Conservation (phyloP, 2,329 filamentous ascomycete genomes). For the Xenoacremonium recifei region DNA sequence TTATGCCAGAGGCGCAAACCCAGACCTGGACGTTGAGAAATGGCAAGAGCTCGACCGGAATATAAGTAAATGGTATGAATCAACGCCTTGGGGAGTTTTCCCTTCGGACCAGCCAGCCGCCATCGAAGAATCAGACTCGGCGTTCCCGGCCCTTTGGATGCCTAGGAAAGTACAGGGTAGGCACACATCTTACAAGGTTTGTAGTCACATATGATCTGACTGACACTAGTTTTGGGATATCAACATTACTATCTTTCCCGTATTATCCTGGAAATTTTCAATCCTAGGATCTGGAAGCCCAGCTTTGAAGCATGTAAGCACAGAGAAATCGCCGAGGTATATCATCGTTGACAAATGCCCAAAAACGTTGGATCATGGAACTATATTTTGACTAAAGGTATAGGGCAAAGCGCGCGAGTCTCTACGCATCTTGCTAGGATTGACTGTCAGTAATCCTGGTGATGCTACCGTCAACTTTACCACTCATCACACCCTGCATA, state of each 20-base stretch:
- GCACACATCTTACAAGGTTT: slow-evolving; percentile 1
- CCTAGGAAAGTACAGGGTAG: slow-evolving; percentile 13
- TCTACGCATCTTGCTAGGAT: slow-evolving; percentile 22
- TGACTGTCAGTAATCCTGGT: slow-evolving; percentile 25
- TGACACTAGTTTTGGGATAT: slow-evolving; percentile 31
- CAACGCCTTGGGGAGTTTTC: slow-evolving; percentile 15
- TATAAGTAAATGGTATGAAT: slow-evolving; percentile 20
- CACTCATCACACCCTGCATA: slow-evolving; percentile 24
- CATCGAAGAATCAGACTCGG: slow-evolving; percentile 2
- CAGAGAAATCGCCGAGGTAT: slow-evolving; percentile 18
- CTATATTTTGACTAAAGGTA: too few relatives aligned
- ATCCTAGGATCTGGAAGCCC: slow-evolving; percentile 29
- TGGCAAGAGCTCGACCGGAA: slow-evolving; percentile 22
- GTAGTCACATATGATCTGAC: slow-evolving; percentile 8
- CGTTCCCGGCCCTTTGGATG: slow-evolving; percentile 18
- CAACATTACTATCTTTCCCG: slow-evolving; percentile 39
- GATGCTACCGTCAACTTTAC: slow-evolving; percentile 24
- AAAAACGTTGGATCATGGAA: too few relatives aligned
- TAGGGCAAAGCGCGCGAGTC: too few relatives aligned
- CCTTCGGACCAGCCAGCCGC: slow-evolving; percentile 11
- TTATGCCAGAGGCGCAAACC: slow-evolving; percentile 30
- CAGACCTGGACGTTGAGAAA: slow-evolving; percentile 17
- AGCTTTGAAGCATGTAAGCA: slow-evolving; percentile 20
- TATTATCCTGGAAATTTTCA: slow-evolving; percentile 38
- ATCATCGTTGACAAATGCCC: too few relatives aligned